Conservation (phyloP, 1,284 basidiomycete species). For the Caloboletus firmus region DNA sequence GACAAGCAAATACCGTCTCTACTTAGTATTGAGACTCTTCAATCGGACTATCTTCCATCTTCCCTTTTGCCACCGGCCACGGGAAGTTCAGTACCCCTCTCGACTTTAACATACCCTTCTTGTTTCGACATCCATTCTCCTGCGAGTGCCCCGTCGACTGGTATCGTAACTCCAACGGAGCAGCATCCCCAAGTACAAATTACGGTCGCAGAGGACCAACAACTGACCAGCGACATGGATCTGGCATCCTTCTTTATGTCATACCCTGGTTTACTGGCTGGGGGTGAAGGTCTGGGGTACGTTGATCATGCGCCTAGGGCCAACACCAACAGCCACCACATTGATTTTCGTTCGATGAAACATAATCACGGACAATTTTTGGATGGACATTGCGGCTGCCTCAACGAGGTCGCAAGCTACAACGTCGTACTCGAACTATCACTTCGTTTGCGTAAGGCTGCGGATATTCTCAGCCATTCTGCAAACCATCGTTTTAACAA, state of each 20-base stretch:
- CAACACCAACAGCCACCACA: conserved; percentile 1
- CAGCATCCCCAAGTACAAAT: conserved; percentile 35
- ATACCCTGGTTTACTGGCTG: conserved; percentile 36
- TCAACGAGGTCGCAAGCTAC: conserved; percentile 53
- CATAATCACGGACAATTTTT: conserved; percentile 12
- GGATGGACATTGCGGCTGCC: conserved; percentile 55
- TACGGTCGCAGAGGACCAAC: conserved; percentile 33
- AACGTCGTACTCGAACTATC: conserved; percentile 61
- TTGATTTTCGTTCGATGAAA: conserved; percentile 16
- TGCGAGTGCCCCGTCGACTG: conserved; percentile 42
- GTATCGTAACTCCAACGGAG: conserved; percentile 44
- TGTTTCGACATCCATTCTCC: conserved; percentile 36
- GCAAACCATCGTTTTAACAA: conserved; percentile 48
- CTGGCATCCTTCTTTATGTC: conserved; percentile 43
- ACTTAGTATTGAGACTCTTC: conserved; percentile 10
- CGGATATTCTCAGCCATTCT: conserved; percentile 53
- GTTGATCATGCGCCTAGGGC: conserved; percentile 7
- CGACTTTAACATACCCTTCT: conserved; percentile 24
- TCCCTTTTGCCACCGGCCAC: conserved; percentile 15
- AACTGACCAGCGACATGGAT: conserved; percentile 34
- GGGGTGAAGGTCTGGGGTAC: conserved; percentile 15
- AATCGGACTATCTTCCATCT: conserved; percentile 1
- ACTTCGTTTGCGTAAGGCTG: conserved; percentile 56
- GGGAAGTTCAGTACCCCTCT: conserved; percentile 8
- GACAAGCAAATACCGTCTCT: conserved; percentile 2